phyloP scores from a whole-genome alignment of 148 eudicot genomes.

The Camellia sinensis region DNA sequence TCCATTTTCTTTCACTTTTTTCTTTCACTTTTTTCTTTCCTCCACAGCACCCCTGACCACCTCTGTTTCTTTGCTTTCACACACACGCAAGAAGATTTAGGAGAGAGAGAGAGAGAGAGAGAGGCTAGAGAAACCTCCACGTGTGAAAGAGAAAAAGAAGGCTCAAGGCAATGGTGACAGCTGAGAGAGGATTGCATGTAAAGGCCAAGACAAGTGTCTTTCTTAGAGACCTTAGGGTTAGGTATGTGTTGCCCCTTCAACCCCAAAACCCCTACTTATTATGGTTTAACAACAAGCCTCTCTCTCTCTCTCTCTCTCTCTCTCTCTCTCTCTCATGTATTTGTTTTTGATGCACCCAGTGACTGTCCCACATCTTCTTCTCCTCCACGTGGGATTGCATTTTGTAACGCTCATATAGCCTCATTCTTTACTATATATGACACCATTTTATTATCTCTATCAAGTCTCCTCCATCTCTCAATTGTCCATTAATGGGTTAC shows the following conservation, averaged over 20 bases:
- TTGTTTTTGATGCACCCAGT: constrained; percentile 3
- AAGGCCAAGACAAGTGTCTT: constrained; percentile 19
- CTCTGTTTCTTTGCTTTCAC: neutral
- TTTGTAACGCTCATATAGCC: neutral
- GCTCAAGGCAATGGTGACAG: neutral
- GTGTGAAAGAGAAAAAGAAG: constrained; percentile 1
- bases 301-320: constrained; percentile 5
- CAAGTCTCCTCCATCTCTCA: neutral
- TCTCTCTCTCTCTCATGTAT: constrained; percentile 15
- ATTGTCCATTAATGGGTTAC: neutral
- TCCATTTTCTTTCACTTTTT: neutral
- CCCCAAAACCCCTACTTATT: neutral
- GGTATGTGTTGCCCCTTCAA: neutral
- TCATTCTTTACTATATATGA: neutral
- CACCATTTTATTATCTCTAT: neutral
- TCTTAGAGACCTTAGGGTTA: neutral
- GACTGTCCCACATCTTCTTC: neutral
- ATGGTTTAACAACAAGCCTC: neutral
- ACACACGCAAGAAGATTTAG: neutral
- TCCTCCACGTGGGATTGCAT: constrained; percentile 14
- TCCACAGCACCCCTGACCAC: neutral
- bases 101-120: constrained; percentile 4
- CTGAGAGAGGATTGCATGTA: constrained; percentile 19
- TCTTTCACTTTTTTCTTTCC: neutral
- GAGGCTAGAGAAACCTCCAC: neutral